Conservation (phyloP, 441 rosid genomes). For the Lagerstroemia fauriei region DNA sequence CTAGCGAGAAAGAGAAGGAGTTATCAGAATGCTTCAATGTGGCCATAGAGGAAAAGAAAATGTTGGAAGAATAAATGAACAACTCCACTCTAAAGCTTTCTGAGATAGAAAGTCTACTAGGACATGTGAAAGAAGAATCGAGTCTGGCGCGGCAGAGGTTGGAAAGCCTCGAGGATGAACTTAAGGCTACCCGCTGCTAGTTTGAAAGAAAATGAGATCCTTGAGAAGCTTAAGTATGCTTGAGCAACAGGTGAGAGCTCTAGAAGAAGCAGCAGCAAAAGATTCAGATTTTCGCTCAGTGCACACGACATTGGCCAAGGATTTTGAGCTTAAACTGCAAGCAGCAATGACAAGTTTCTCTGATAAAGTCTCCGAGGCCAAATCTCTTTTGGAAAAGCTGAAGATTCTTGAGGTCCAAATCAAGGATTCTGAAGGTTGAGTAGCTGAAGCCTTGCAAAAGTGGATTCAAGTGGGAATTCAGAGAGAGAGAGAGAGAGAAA, state of each 20-base stretch:
- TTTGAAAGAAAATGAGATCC: constrained; percentile 58
- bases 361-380: constrained; percentile 59
- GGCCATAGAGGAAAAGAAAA: constrained; percentile 64
- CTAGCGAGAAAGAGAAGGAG: constrained; percentile 62
- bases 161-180: constrained; percentile 63
- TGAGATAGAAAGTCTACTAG: constrained; percentile 69
- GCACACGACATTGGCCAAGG: constrained; percentile 56
- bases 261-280: constrained; percentile 57
- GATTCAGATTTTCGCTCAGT: constrained; percentile 60
- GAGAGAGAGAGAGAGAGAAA: no score
- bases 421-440: constrained; percentile 50
- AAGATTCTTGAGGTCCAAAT: constrained; percentile 48
- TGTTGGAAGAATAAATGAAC: constrained; percentile 56
- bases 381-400: constrained; percentile 51
- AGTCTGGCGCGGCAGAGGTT: constrained; percentile 59
- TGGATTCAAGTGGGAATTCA: no score
- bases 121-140: constrained; percentile 66
- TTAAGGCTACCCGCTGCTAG: constrained; percentile 60
- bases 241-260: constrained; percentile 49
- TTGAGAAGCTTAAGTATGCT: constrained; percentile 71
- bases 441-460: constrained; percentile 46
- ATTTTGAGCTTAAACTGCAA: constrained; percentile 58
- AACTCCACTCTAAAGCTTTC: constrained; percentile 53
- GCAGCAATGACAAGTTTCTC: constrained; percentile 49
- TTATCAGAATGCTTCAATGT: constrained; percentile 56